Conservation (phyloP, 805 yeast species). For the Yarrowia sp. region DNA sequence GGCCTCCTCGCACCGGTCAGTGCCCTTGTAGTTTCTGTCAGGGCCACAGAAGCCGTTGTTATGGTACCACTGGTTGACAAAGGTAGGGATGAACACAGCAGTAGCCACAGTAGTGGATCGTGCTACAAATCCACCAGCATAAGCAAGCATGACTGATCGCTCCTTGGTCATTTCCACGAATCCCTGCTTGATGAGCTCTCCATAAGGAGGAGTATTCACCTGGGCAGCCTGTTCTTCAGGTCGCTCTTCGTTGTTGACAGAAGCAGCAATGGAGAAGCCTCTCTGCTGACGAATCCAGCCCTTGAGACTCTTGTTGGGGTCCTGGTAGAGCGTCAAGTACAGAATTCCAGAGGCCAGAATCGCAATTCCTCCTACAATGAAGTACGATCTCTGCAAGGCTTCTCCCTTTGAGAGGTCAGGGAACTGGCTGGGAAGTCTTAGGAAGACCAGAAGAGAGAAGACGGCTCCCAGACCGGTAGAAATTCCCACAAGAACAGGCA, state of each 20-base stretch:
- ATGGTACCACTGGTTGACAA: conserved; percentile 64
- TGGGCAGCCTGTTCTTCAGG: conserved; percentile 40
- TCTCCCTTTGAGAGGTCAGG: conserved; percentile 52
- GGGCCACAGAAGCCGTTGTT: conserved; percentile 58
- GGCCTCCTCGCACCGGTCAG: conserved; percentile 54
- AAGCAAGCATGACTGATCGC: conserved; percentile 61
- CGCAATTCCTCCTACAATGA: conserved; percentile 56
- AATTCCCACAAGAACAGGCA: conserved; percentile 67
- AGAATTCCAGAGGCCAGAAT: conserved; percentile 51
- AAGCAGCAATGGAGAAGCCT: conserved; percentile 47
- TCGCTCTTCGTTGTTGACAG: conserved; percentile 46
- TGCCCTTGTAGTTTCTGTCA: conserved; percentile 42
- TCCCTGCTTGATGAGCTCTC: conserved; percentile 57
- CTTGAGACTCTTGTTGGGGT: conserved; percentile 49
- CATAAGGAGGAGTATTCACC: conserved; percentile 48
- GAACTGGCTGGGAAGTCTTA: conserved; percentile 64
- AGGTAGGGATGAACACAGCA: conserved; percentile 67
- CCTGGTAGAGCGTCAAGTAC: conserved; percentile 51
- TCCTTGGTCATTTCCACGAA: conserved; percentile 56
- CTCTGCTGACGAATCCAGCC: conserved; percentile 47
- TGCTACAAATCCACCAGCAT: conserved; percentile 66
- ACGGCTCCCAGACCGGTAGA: conserved; percentile 73
- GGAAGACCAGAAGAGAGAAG: conserved; percentile 61
- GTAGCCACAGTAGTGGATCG: conserved; percentile 66
- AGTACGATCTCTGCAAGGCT: conserved; percentile 59